Evolutionary conservation across 495 filamentous ascomycete species (phyloP).

Genomic region (Aspergillus nanangensis): DNA sequence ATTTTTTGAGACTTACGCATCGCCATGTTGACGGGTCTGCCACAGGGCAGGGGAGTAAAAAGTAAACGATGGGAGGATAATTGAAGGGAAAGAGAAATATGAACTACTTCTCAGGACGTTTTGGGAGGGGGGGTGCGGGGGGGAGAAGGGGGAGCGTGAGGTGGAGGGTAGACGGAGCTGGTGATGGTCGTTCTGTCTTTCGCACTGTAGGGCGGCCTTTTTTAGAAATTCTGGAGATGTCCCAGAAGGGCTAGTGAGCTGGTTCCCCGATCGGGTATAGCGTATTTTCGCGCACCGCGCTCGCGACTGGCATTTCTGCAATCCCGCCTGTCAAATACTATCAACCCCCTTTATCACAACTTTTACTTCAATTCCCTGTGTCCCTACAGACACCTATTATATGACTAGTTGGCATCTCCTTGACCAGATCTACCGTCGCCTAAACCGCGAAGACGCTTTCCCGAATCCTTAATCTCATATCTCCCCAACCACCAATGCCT

Average conservation of each 20-base stretch:
- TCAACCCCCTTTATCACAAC: background rate
- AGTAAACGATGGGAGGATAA: slow-evolving; percentile 7
- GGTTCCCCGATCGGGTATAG: slow-evolving; percentile 34
- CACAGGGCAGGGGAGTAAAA: slow-evolving; percentile 24
- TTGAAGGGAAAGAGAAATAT: slow-evolving; percentile 8
- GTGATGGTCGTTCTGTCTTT: slow-evolving; percentile 10
- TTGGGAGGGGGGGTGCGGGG: slow-evolving; percentile 4
- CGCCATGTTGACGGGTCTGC: slow-evolving; percentile 52
- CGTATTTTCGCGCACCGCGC: slow-evolving; percentile 13
- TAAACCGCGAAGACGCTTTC: slow-evolving; percentile 34
- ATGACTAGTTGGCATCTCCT: no score
- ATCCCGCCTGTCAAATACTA: background rate
- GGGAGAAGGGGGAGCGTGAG: slow-evolving; percentile 6
- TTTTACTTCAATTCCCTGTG: no score
- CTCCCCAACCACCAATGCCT: slow-evolving; percentile 28
- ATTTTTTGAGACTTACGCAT: slow-evolving; percentile 56
- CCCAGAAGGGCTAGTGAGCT: slow-evolving; percentile 27
- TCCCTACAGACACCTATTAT: no score
- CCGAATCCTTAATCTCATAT: slow-evolving; percentile 19
- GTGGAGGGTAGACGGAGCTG: slow-evolving; percentile 9
- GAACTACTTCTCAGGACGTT: slow-evolving; percentile 14
- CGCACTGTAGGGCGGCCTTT: slow-evolving; percentile 14
- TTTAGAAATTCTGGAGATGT: slow-evolving; percentile 30
- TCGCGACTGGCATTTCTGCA: slow-evolving; percentile 14
- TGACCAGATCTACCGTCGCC: no score